Evolutionary conservation across 768 basidiomycete species (phyloP).

Genomic region (Lyophyllum atratum): DNA sequence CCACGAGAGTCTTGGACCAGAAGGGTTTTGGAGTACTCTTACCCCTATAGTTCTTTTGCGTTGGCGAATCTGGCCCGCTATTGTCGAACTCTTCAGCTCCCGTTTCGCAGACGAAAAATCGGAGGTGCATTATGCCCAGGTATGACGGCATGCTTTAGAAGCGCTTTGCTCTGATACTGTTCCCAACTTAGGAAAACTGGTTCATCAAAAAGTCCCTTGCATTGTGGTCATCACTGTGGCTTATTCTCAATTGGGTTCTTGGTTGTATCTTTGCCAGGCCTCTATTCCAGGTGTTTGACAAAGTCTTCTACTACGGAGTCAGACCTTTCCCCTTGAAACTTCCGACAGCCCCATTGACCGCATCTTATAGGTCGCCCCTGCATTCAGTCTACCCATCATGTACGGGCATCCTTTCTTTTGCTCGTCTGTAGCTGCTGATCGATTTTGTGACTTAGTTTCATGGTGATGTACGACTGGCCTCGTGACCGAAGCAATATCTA

Average conservation of each 20-base stretch:
- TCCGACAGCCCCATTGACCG: background rate
- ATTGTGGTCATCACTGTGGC: conserved; percentile 63
- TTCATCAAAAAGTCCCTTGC: conserved; percentile 68
- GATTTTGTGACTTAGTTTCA: conserved; percentile 31
- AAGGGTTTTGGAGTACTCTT: conserved; percentile 36
- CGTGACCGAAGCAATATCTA: conserved; percentile 58
- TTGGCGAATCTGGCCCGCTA: conserved; percentile 57
- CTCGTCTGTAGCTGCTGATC: background rate
- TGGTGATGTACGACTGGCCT: conserved; percentile 76
- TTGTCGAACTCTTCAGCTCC: conserved; percentile 60
- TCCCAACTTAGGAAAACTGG: conserved; percentile 62
- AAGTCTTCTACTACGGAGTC: conserved; percentile 61
- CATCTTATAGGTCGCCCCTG: conserved; percentile 49
- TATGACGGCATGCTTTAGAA: conserved; percentile 10
- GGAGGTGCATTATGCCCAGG: conserved; percentile 48
- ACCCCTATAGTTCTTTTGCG: conserved; percentile 45
- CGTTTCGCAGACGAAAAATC: conserved; percentile 58
- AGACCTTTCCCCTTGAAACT: conserved; percentile 18
- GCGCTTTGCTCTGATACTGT: conserved; percentile 2
- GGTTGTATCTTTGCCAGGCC: conserved; percentile 52
- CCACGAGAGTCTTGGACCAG: conserved; percentile 33
- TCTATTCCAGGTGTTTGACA: conserved; percentile 47
- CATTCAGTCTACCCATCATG: conserved; percentile 62
- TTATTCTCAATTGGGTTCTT: conserved; percentile 70
- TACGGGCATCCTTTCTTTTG: conserved; percentile 24